Evolutionary conservation across 2,329 filamentous ascomycete species (phyloP).

Genomic region (Rhynchosporium agropyri): DNA sequence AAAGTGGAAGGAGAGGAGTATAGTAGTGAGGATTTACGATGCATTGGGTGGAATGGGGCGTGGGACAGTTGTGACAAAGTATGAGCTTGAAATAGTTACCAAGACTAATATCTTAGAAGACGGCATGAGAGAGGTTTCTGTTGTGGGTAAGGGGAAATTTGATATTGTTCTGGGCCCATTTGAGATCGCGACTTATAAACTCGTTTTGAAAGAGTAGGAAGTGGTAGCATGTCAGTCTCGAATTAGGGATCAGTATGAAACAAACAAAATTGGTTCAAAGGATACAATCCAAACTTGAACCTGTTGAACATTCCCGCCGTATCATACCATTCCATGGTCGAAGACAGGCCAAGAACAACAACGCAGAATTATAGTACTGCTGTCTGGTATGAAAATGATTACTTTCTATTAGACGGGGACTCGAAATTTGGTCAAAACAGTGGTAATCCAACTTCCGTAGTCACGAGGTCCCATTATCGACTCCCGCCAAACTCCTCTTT

Average conservation of each 20-base stretch:
- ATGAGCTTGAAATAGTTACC: constrained; percentile 74
- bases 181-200: constrained; percentile 80
- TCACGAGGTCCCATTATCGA: neutral
- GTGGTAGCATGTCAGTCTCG: too few relatives aligned
- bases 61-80: constrained; percentile 66
- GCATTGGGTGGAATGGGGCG: constrained; percentile 79
- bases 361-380: too few relatives aligned
- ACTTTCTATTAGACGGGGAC: too few relatives aligned
- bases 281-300: too few relatives aligned
- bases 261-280: too few relatives aligned
- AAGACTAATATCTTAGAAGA: constrained; percentile 92
- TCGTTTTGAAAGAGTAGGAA: constrained; percentile 42
- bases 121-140: constrained; percentile 65
- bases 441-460: too few relatives aligned
- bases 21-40: constrained; percentile 87
- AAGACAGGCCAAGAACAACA: too few relatives aligned
- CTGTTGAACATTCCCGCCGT: too few relatives aligned
- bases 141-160: constrained; percentile 52
- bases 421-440: too few relatives aligned
- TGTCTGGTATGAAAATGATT: too few relatives aligned
- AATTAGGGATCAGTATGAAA: too few relatives aligned
- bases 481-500: constrained; percentile 3
- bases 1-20: constrained; percentile 70
- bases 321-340: too few relatives aligned
- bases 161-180: constrained; percentile 73